phyloP scores from a whole-genome alignment of 2,329 filamentous ascomycete species.

The Venturia nashicola region DNA sequence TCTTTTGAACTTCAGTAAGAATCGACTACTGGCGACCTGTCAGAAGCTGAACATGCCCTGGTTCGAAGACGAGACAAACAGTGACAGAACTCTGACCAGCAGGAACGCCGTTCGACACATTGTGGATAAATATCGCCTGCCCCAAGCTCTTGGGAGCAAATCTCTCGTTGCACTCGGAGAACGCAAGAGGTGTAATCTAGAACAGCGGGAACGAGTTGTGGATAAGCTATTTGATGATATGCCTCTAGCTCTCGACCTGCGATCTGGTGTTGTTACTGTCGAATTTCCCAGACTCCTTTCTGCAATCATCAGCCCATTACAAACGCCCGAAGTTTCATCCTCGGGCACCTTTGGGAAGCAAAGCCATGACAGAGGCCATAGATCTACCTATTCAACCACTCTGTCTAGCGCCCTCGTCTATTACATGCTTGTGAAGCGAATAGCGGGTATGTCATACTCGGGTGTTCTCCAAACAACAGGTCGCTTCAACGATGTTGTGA shows the following conservation, averaged over 20 bases:
- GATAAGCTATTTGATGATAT: conserved; percentile 14
- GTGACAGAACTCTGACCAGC: conserved; percentile 60
- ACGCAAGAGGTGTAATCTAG: background rate
- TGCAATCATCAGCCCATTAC: conserved; percentile 9
- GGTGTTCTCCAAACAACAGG: background rate
- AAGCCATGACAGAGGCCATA: background rate
- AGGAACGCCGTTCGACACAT: conserved; percentile 72
- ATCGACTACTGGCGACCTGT: conserved; percentile 63
- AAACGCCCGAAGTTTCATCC: background rate
- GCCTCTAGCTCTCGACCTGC: conserved; percentile 12
- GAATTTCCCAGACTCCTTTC: conserved; percentile 10
- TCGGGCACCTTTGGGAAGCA: background rate
- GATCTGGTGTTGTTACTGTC: conserved; percentile 14
- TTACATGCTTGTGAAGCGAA: background rate
- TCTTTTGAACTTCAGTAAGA: conserved; percentile 58
- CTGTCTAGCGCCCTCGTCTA: background rate
- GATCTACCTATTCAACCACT: background rate
- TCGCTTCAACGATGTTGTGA: background rate
- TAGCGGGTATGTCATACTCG: background rate
- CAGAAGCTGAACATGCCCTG: conserved; percentile 53
- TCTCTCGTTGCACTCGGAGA: background rate
- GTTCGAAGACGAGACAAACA: conserved; percentile 80
- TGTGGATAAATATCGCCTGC: conserved; percentile 46
- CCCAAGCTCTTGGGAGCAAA: conserved; percentile 21
- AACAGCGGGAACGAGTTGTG: background rate